Evolutionary conservation across 2,329 filamentous ascomycete species (phyloP).

Genomic region (Tolypocladium capitatum): DNA sequence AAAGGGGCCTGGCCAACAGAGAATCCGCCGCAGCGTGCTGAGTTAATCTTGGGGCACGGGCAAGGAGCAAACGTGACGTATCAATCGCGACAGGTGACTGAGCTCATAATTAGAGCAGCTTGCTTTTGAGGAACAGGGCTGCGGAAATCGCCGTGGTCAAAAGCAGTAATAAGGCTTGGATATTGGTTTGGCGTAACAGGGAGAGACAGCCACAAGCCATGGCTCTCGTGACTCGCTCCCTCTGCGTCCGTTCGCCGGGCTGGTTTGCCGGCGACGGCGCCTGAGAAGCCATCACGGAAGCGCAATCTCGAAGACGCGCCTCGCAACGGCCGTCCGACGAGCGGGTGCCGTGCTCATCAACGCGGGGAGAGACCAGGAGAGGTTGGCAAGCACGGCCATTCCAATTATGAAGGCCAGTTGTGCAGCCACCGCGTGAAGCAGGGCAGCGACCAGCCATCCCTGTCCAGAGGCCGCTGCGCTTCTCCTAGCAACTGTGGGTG

Average conservation of each 20-base stretch:
- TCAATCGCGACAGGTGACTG: background rate
- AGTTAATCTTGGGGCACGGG: background rate
- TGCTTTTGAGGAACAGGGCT: too few species aligned
- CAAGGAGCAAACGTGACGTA: background rate
- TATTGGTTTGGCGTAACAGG: too few species aligned
- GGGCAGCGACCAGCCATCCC: background rate
- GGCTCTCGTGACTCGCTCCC: background rate
- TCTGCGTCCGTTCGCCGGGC: background rate
- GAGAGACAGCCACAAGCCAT: background rate
- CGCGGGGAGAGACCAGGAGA: background rate
- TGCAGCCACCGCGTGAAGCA: background rate
- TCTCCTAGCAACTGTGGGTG: background rate
- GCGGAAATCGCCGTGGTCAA: too few species aligned
- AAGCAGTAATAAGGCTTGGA: too few species aligned
- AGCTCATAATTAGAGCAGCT: too few species aligned
- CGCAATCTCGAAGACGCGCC: background rate
- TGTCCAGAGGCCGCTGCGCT: background rate
- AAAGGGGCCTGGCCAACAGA: background rate
- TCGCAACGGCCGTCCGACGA: background rate
- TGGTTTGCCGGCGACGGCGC: background rate
- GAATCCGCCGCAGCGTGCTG: background rate
- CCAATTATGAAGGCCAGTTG: background rate
- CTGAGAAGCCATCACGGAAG: background rate
- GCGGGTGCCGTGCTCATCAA: background rate
- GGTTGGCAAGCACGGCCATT: background rate